A percentile compares a stretch with the other conserved stretches of the same genome.
Evolutionary conservation across 2,329 filamentous ascomycete species (phyloP).

Genomic region (Paraphoma sp.): DNA sequence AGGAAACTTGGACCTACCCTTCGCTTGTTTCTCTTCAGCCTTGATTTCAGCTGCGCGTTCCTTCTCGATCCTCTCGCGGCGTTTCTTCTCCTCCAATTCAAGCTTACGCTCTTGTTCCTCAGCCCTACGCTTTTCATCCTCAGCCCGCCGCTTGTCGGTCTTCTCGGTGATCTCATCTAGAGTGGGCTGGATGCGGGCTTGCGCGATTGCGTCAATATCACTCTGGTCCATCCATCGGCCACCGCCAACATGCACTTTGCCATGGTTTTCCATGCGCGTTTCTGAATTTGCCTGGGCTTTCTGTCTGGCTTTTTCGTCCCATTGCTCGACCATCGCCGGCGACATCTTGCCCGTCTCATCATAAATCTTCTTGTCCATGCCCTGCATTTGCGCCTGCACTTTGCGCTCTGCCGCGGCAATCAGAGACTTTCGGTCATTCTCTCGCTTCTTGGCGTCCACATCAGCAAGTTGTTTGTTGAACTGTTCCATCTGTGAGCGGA

Average conservation of each 20-base stretch:
- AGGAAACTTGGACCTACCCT: constrained; percentile 57
- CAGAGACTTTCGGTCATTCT: constrained; percentile 75
- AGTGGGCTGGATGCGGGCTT: constrained; percentile 78
- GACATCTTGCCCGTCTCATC: constrained; percentile 76
- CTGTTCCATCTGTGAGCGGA: constrained; percentile 79
- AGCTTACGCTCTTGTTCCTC: constrained; percentile 66
- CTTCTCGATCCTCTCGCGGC: constrained; percentile 64
- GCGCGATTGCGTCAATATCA: constrained; percentile 81
- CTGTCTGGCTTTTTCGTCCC: constrained; percentile 78
- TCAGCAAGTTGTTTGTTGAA: constrained; percentile 72
- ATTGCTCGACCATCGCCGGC: constrained; percentile 72
- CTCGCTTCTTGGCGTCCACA: constrained; percentile 75
- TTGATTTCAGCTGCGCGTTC: constrained; percentile 55
- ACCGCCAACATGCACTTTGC: constrained; percentile 74
- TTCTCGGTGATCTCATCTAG: constrained; percentile 84
- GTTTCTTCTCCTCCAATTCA: constrained; percentile 70
- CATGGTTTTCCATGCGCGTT: constrained; percentile 62
- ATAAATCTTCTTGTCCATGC: constrained; percentile 83
- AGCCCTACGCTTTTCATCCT: constrained; percentile 71
- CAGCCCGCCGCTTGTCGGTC: constrained; percentile 73
- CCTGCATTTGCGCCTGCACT: constrained; percentile 77
- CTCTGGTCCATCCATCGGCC: constrained; percentile 80
- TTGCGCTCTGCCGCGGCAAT: constrained; percentile 83
- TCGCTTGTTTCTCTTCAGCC: constrained; percentile 56
- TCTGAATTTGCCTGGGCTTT: constrained; percentile 72